phyloP scores from a whole-genome alignment of 2,329 filamentous ascomycete genomes.

The Aspergillus ibericus region DNA sequence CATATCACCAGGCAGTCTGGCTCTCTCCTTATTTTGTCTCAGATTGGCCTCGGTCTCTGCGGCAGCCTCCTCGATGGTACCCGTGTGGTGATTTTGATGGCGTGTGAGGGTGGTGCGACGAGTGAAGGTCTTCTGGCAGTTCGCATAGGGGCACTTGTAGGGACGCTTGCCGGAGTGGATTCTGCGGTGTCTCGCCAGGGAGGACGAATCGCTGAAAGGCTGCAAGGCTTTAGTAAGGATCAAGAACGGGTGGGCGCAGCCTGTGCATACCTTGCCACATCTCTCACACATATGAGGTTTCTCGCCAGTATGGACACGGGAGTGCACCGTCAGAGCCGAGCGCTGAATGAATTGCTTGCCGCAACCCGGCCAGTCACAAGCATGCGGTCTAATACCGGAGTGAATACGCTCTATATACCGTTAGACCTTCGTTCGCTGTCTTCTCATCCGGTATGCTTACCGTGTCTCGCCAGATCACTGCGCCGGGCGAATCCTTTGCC shows the following conservation, averaged over 20 bases:
- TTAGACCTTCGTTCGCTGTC: not conserved
- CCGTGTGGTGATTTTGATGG: conserved; percentile 94
- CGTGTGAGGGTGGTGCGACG: conserved; percentile 90
- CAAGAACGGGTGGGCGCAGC: not conserved
- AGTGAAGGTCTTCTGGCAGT: conserved; percentile 98
- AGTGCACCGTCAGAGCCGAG: conserved; percentile 91
- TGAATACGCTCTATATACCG: conserved; percentile 79
- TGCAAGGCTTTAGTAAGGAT: conserved; percentile 40
- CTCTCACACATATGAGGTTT: conserved; percentile 98
- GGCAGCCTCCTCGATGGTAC: conserved; percentile 90
- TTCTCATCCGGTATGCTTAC: conserved; percentile 55
- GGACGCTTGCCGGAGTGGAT: conserved; percentile 95
- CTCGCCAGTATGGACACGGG: conserved; percentile 93
- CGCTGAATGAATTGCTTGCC: conserved; percentile 97
- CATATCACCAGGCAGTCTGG: conserved; percentile 38
- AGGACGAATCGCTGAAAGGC: conserved; percentile 96
- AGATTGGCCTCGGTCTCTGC: conserved; percentile 84
- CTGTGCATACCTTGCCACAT: conserved; percentile 78
- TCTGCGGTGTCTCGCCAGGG: conserved; percentile 84
- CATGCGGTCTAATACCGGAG: conserved; percentile 83
- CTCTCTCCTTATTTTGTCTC: conserved; percentile 53
- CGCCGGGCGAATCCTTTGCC: conserved; percentile 87
- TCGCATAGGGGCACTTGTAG: conserved; percentile 95
- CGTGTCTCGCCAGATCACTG: conserved; percentile 91
- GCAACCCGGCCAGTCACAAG: conserved; percentile 85